Percentiles rank a stretch among this genome's conserved stretches.
phyloP scores from a whole-genome alignment of 2,329 filamentous ascomycete genomes.

The Fusarium continuum region DNA sequence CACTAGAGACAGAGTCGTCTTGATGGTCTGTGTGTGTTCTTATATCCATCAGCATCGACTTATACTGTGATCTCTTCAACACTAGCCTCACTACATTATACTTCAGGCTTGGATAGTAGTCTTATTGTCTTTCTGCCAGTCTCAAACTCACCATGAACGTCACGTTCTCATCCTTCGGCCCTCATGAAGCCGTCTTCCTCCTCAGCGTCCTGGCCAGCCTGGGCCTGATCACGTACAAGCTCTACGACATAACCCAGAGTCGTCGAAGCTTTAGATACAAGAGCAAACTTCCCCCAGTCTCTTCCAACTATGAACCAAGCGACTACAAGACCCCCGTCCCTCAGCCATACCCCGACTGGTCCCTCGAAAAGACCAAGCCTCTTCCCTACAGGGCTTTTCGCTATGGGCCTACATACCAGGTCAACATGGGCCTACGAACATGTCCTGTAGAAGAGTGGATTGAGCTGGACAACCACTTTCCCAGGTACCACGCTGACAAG shows the following conservation, averaged over 20 bases:
- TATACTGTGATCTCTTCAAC: conserved; percentile 5
- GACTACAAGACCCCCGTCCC: conserved; percentile 68
- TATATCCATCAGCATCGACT: conserved; percentile 13
- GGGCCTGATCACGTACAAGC: conserved; percentile 20
- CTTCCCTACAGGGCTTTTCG: conserved; percentile 82
- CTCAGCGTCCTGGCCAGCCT: conserved; percentile 19
- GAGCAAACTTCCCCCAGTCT: conserved; percentile 21
- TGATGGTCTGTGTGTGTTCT: background rate
- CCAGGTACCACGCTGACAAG: conserved; percentile 78
- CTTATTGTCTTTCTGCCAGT: background rate
- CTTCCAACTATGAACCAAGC: conserved; percentile 15
- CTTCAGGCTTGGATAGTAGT: background rate
- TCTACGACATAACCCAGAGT: conserved; percentile 6
- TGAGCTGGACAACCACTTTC: conserved; percentile 83
- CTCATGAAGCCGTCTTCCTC: conserved; percentile 21
- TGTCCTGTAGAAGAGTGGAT: conserved; percentile 81
- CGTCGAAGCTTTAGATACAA: conserved; percentile 9
- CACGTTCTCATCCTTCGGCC: conserved; percentile 1
- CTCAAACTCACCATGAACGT: conserved; percentile 1
- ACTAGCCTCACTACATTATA: background rate
- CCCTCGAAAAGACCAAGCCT: conserved; percentile 72
- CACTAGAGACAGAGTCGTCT: background rate
- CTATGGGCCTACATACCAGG: conserved; percentile 78
- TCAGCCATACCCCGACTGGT: conserved; percentile 73
- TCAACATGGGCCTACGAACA: conserved; percentile 79